A percentile compares a stretch with the other conserved stretches of the same genome.
These are phyloP conservation scores for Populus trichocarpa DNA, from an alignment of 441 rosid species.

Conservation along the genomic window DNA sequence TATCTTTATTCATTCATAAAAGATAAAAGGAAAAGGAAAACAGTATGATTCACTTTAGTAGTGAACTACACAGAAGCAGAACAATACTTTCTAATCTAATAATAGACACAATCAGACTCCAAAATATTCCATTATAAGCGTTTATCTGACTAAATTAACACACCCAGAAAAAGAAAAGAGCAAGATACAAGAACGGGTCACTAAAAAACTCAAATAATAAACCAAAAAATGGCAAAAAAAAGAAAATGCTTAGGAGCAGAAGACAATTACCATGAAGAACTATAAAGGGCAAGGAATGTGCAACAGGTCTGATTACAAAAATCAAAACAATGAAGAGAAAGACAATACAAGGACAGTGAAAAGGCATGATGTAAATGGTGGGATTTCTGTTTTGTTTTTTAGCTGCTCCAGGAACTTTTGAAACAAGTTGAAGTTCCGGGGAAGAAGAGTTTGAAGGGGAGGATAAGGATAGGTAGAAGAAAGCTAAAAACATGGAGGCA, in stretches of 20 bases:
- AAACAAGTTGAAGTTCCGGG: not conserved
- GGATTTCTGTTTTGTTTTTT: not conserved
- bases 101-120: not conserved
- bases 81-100: not conserved
- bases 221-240: not conserved
- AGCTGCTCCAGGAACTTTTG: conserved; percentile 6
- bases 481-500: not conserved
- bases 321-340: conserved; percentile 17
- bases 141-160: not conserved
- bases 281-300: conserved; percentile 47
- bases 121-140: not conserved
- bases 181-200: not conserved
- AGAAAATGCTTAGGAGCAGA: not conserved
- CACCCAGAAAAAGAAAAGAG: conserved; percentile 11
- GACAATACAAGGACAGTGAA: conserved; percentile 10
- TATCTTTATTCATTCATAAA: too few species aligned
- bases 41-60: not conserved
- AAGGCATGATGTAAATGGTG: conserved; percentile 29
- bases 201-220: not conserved
- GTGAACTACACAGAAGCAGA: not conserved
- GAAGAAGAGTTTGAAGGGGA: not conserved
- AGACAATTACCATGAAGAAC: conserved; percentile 55
- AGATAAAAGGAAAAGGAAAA: not conserved
- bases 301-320: conserved; percentile 22
- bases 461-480: not conserved